A percentile compares a stretch with the other conserved stretches of the same genome.
These are phyloP conservation scores for Metarhizium brunneum DNA, from an alignment of 2,329 filamentous ascomycete species.

Conservation along the genomic window DNA sequence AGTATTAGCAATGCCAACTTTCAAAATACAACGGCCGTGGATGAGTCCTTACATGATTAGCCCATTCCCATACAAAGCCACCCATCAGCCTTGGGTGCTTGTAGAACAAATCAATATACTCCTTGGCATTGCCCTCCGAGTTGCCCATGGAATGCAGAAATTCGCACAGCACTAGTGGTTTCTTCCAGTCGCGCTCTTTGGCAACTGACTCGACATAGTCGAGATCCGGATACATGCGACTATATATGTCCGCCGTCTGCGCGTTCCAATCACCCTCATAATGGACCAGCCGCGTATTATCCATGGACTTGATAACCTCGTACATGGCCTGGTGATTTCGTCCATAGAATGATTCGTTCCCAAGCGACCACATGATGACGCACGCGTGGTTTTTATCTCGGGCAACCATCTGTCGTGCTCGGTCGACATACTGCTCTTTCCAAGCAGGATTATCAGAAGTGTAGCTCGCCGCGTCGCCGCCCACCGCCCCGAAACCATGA, in stretches of 20 bases:
- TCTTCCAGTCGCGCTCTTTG: slow-evolving; percentile 32
- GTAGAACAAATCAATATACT: slow-evolving; percentile 59
- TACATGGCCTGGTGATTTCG: slow-evolving; percentile 61
- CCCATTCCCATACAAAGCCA: slow-evolving; percentile 58
- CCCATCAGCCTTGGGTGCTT: slow-evolving; percentile 43
- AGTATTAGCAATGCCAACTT: background rate
- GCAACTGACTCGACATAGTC: slow-evolving; percentile 32
- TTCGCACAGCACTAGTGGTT: slow-evolving; percentile 50
- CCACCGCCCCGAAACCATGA: slow-evolving; percentile 38
- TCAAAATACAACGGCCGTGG: background rate
- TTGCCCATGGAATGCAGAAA: slow-evolving; percentile 62
- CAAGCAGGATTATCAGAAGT: slow-evolving; percentile 52
- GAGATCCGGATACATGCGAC: slow-evolving; percentile 54
- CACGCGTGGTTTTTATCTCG: slow-evolving; percentile 52
- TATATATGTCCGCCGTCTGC: slow-evolving; percentile 52
- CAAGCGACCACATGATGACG: slow-evolving; percentile 62
- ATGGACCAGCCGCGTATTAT: slow-evolving; percentile 50
- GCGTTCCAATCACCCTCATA: slow-evolving; percentile 56
- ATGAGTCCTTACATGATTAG: slow-evolving; percentile 34
- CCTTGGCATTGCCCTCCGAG: slow-evolving; percentile 55
- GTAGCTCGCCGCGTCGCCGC: slow-evolving; percentile 26
- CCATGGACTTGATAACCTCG: slow-evolving; percentile 47
- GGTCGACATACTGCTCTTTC: slow-evolving; percentile 57
- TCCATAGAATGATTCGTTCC: slow-evolving; percentile 65
- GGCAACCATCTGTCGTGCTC: slow-evolving; percentile 53